Evolutionary conservation across 129 eudicot genomes (phyloP), one percentile per base, ranked within the genome.

Genomic region (Centaurea solstitialis): DNA sequence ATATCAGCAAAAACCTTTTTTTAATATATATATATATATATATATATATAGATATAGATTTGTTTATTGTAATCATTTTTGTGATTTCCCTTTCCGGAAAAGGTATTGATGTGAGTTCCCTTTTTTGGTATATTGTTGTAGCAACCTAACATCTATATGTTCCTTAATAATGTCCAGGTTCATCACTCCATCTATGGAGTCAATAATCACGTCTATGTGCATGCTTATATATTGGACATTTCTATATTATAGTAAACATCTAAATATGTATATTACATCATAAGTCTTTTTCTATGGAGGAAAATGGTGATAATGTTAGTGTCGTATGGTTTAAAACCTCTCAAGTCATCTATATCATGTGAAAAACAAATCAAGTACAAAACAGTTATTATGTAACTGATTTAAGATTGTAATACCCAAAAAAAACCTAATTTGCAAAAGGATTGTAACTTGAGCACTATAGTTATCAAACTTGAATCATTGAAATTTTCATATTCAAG

Each of bases 101-200:
- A 69, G 24, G 15, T 38, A 50, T 50, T 33, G 43, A 5, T 21
- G 70, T 15, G 62, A 70, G 62, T 70, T 79, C 37, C 76, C 70
- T 70, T 61, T 67, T 53, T 71, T 79, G 70, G 39, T 79, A 39
- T 59, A 0, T 47, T n/a, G 13, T 47, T 57, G 69, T 13, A 13
- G 24, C 73, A 38, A 65, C 23, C 62, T 39, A 76, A 65, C 39
- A 76, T 64, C 22, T 11, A 24, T 12, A 57, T 70, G 71, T 68
- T 53, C 39, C 76, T 53, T 70, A 70, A 43, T 37, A 71, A 70
- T 71, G 76, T 79, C 83, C 21, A 79, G 77, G 71, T 79, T 21
- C 77, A 57, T 79, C 70, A 35, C n/a, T 79, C 41, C 72, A 78
- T 30, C 59, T 24, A 71, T 79, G 76, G 70, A 6, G n/a, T 79